These are phyloP conservation scores for Papiliotrema flavescens DNA, from an alignment of 1,284 basidiomycete species.

Conservation along the genomic window DNA sequence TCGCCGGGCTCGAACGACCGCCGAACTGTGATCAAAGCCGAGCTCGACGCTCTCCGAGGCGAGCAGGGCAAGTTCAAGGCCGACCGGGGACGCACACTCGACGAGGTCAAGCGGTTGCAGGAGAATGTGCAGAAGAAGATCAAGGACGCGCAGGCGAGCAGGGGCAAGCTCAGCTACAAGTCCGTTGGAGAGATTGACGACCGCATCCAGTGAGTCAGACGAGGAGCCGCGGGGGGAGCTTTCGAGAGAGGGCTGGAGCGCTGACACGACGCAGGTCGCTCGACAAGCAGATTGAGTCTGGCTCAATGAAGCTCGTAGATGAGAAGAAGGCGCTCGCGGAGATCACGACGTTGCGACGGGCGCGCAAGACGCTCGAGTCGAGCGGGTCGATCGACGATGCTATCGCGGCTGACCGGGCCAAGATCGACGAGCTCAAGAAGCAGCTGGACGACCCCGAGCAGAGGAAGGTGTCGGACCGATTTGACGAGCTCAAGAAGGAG, in stretches of 20 bases:
- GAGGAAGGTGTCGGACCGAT: slow-evolving; percentile 76
- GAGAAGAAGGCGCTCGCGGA: slow-evolving; percentile 93
- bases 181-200: slow-evolving; percentile 82
- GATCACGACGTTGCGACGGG: slow-evolving; percentile 69
- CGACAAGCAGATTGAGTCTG: slow-evolving; percentile 87
- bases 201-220: slow-evolving; percentile 66
- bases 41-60: slow-evolving; percentile 75
- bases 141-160: slow-evolving; percentile 82
- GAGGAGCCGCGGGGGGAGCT: background rate
- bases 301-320: slow-evolving; percentile 86
- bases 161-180: slow-evolving; percentile 79
- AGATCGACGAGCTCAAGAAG: slow-evolving; percentile 75
- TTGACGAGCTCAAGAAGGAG: slow-evolving; percentile 78
- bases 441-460: slow-evolving; percentile 88
- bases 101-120: slow-evolving; percentile 78
- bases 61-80: slow-evolving; percentile 78
- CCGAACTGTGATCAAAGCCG: slow-evolving; percentile 68
- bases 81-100: slow-evolving; percentile 67
- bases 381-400: slow-evolving; percentile 78
- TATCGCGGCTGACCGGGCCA: slow-evolving; percentile 75
- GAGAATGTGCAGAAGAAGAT: slow-evolving; percentile 83
- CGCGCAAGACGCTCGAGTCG: slow-evolving; percentile 69
- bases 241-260: background rate
- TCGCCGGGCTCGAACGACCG: slow-evolving; percentile 57
- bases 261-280: slow-evolving; percentile 71